Base-by-base conservation (phyloP, 139 green algal genomes). In the Eudorina sp. region DNA sequence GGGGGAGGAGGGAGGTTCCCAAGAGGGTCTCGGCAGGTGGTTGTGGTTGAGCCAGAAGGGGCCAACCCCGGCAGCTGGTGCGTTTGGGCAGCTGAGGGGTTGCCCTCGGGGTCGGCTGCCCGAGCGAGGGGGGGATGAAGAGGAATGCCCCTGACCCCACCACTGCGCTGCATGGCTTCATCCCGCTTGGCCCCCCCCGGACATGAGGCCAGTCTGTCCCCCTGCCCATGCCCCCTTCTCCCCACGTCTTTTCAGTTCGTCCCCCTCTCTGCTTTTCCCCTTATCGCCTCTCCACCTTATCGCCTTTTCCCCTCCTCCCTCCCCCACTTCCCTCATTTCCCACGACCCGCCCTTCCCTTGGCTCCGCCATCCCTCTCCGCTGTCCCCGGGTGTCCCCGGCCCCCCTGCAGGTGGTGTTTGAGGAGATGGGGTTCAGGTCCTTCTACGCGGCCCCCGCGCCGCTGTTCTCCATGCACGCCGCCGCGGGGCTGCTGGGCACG, bases 361-460 rank as follows among this genome's bases (percentile, higher is more conserved):
- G 51, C 51, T 16, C 51, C 51, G 51, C 51, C 16, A 25, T 16
- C 51, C 51, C 51, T 16, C 51, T 58, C 51, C 51, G 51, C 51
- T 25, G 51, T 58, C 51, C 51, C 13, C 51, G 51, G 51, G 51
- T 58, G 13, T 58, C 16, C 51, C 51, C 16, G 48, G 9, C 5
- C 51, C 53, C 43, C 41, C 4, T 82, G 73, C 91, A 97, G 94
- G 69, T 97, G 62, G 92, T 97, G 16, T 97, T 99, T 88, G 94
- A 98, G 66, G 95, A 97, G 48, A 92, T 97, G 75, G 93, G 94
- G 9, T 97, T 98, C 84, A 53, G 88, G 23, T 93, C 90, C 29
- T 86, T 96, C 16, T 84, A 95, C 58, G 73, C 94, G 11, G 88
- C 89, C 0, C 90, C 95, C 4, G 94, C 94, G 0, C 92, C 95